Evolutionary conservation across 2,329 filamentous ascomycete species (phyloP), one percentile per base, ranked within the genome.

Genomic region (Pezicula radicicola): DNA sequence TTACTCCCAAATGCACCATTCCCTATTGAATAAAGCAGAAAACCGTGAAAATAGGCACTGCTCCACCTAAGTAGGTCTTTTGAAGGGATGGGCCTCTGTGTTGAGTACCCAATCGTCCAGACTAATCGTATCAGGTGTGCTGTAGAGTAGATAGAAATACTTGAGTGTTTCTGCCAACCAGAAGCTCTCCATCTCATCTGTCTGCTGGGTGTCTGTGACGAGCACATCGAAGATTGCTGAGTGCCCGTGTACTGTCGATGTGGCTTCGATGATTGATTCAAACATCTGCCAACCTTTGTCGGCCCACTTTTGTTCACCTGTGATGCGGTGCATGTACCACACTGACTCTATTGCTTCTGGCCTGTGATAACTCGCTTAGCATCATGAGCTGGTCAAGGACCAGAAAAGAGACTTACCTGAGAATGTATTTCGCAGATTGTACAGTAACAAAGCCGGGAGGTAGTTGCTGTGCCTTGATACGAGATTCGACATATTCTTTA

Each of bases 121-220:
- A 66, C 79, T 86, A 28, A 87, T 73, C 16, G 79, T 61, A 27
- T 77, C 74, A 0, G 87, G 85, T 51, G 85, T 80, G 19, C 83
- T 83, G 67, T 89, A 96, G 46, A 96, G 76, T 51, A 96, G 69
- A 67, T 91, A 96, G 60, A 94, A 96, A 66, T 96, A 96, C 75
- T 96, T 97, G 61, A 96, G 74, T 39, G 91, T 96, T 76, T 96
- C 91, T 3, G 88, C 88, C 55, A 91, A 76, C 89, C 91, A 96
- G 70, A 95, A 96, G 64, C 88, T 92, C 73, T 96, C 88, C 88
- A 93, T 92, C 60, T 77, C 75, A 66, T 91, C 81, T 37, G 69
- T 66, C 50, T 77, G 72, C 1, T 76, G 69, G 7, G 62, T 40
- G 1, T 61, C 59, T 16, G 52, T 6, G 56, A 51, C 21, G 77